phyloP scores from a whole-genome alignment of 768 basidiomycete species.

The Lactifluus hygrophoroides region DNA sequence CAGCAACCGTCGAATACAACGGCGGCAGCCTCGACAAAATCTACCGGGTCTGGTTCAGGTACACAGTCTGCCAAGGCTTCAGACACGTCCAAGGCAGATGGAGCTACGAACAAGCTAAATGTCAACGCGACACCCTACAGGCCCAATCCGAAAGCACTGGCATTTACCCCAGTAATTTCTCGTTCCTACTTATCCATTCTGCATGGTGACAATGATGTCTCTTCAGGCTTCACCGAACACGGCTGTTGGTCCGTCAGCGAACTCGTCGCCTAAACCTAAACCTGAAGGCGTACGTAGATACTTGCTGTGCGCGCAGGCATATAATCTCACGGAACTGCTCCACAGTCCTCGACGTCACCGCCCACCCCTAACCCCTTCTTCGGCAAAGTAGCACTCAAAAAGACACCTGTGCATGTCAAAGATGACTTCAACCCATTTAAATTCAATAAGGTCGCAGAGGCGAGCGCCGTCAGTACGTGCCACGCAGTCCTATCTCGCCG shows the following conservation, averaged over 20 bases:
- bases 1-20: slow-evolving; percentile 29
- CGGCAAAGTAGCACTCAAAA: slow-evolving; percentile 69
- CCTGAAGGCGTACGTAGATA: slow-evolving; percentile 10
- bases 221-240: slow-evolving; percentile 27
- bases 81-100: slow-evolving; percentile 40
- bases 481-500: background rate
- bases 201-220: slow-evolving; percentile 7
- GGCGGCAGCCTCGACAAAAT: slow-evolving; percentile 24
- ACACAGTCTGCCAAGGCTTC: slow-evolving; percentile 19
- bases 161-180: slow-evolving; percentile 57
- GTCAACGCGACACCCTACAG: slow-evolving; percentile 88
- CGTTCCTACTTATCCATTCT: background rate
- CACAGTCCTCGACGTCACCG: slow-evolving; percentile 24
- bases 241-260: slow-evolving; percentile 19
- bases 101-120: slow-evolving; percentile 60
- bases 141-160: slow-evolving; percentile 72
- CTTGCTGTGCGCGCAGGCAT: background rate
- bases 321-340: background rate
- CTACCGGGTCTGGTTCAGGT: slow-evolving; percentile 24
- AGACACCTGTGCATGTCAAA: slow-evolving; percentile 76
- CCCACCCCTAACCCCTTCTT: slow-evolving; percentile 82
- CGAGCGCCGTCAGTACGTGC: slow-evolving; percentile 62
- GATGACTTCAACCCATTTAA: slow-evolving; percentile 98
- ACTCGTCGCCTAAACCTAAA: slow-evolving; percentile 25
- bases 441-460: slow-evolving; percentile 70